Evolutionary conservation across 1,284 basidiomycete species (phyloP).

Genomic region (Fomitopsis pinicola): DNA sequence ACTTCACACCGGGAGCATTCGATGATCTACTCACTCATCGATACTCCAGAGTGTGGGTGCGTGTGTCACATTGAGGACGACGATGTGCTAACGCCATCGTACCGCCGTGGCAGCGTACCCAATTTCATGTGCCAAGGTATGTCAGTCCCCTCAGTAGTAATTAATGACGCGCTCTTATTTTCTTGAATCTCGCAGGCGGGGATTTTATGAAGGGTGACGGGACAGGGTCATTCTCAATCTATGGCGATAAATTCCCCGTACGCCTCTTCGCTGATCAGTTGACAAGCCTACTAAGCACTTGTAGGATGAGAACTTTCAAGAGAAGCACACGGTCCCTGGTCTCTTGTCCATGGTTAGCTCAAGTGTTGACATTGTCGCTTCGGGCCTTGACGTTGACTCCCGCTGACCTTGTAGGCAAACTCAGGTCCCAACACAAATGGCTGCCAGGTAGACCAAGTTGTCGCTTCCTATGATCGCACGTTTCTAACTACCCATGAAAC

Average conservation of each 20-base stretch:
- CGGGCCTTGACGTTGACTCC: neutral
- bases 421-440: conserved; percentile 92
- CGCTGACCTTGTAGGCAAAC: conserved; percentile 62
- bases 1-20: conserved; percentile 14
- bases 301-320: conserved; percentile 90
- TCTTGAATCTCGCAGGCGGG: conserved; percentile 47
- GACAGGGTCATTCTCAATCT: conserved; percentile 92
- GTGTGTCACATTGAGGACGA: neutral
- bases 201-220: conserved; percentile 91
- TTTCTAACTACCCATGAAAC: neutral
- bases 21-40: conserved; percentile 13
- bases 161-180: neutral
- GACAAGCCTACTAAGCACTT: neutral
- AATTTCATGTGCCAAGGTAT: conserved; percentile 86
- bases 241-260: conserved; percentile 89
- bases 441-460: conserved; percentile 57
- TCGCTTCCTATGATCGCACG: neutral
- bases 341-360: conserved; percentile 77
- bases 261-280: conserved; percentile 18
- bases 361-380: conserved; percentile 2
- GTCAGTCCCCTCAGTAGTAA: neutral
- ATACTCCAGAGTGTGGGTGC: conserved; percentile 62
- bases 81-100: neutral
- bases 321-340: conserved; percentile 85
- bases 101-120: conserved; percentile 46